These are phyloP conservation scores for Penicillium sp. DNA, from an alignment of 2,329 filamentous ascomycete species.

Conservation along the genomic window DNA sequence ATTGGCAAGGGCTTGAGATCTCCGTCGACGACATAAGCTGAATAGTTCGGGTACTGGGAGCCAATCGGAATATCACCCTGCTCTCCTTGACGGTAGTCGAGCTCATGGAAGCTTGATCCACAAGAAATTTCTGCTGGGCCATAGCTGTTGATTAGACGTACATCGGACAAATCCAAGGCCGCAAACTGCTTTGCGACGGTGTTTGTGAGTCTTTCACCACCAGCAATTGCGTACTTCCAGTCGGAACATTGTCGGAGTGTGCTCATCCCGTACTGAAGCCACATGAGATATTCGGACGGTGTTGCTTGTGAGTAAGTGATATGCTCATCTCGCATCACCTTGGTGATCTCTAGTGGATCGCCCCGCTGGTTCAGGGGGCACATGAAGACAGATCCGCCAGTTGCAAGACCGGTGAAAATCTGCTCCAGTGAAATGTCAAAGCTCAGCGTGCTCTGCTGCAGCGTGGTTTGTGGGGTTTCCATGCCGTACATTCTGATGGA, in stretches of 20 bases:
- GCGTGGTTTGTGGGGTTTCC: not conserved
- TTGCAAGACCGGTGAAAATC: conserved; percentile 3
- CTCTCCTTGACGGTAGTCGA: not conserved
- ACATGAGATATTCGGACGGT: conserved; percentile 1
- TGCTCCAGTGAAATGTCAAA: conserved; percentile 13
- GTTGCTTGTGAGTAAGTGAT: conserved; percentile 6
- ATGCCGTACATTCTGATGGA: not conserved
- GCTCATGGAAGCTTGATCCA: conserved; percentile 12
- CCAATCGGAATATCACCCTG: not conserved
- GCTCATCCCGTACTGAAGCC: not conserved
- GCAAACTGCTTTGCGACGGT: not conserved
- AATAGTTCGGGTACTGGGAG: too few relatives aligned
- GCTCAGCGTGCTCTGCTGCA: conserved; percentile 12
- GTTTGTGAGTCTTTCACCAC: conserved; percentile 5
- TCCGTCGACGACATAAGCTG: not conserved
- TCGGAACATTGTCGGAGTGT: not conserved
- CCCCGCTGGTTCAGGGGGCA: not conserved
- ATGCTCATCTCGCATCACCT: not conserved
- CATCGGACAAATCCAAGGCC: not conserved
- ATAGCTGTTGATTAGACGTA: conserved; percentile 9
- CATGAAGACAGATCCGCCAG: conserved; percentile 8
- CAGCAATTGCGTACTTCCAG: conserved; percentile 7
- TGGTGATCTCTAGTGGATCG: conserved; percentile 3
- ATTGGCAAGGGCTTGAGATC: not conserved
- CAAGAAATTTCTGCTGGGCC: conserved; percentile 11